phyloP scores from a whole-genome alignment of 2,329 filamentous ascomycete species.

The Neurospora sp. region DNA sequence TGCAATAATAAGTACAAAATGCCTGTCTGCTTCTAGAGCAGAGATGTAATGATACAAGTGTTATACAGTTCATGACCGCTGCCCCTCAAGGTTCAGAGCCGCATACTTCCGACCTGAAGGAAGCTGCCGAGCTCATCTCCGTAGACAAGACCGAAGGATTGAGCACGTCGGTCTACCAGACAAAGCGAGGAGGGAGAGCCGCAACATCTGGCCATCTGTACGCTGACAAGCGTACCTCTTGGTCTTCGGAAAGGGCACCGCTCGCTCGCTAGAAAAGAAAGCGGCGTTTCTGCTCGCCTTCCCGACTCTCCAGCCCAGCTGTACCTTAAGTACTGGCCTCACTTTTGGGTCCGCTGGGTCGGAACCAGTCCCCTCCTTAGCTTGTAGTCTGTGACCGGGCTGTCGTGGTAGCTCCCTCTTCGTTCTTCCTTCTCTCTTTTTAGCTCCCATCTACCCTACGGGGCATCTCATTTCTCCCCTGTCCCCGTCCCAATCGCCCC shows the following conservation, averaged over 20 bases:
- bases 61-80: background rate
- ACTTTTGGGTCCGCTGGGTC: background rate
- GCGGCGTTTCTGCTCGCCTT: background rate
- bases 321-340: background rate
- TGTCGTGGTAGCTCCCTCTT: too few relatives aligned
- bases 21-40: background rate
- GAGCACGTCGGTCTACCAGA: background rate
- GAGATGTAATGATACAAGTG: background rate
- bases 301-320: background rate
- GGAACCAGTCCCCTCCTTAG: background rate
- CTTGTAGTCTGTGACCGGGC: background rate
- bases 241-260: background rate
- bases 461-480: background rate
- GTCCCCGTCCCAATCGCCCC: background rate
- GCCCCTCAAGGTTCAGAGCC: background rate
- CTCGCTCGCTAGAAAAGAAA: background rate
- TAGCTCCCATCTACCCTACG: too few relatives aligned
- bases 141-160: background rate
- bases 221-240: background rate
- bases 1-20: background rate
- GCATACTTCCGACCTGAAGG: background rate
- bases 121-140: background rate
- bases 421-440: too few relatives aligned
- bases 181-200: background rate
- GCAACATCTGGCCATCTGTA: background rate